These are phyloP conservation scores for Buxus sempervirens DNA, from an alignment of 164 flowering plant species.

Conservation along the genomic window DNA sequence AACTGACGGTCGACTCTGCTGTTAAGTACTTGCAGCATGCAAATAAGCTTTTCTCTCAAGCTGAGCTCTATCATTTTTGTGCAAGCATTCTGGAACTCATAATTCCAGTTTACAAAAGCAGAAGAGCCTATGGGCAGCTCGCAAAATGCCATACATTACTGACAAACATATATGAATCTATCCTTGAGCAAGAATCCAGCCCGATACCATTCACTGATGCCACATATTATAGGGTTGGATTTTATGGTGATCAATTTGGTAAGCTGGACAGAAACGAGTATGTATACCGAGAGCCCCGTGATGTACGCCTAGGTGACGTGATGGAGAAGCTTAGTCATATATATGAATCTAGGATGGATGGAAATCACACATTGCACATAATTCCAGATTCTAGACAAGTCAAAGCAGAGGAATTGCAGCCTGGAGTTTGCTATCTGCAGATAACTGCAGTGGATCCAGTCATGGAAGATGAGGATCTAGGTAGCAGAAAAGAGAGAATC, in stretches of 20 bases:
- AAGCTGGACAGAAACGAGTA: slow-evolving; percentile 81
- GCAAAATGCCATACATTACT: slow-evolving; percentile 91
- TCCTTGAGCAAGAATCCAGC: slow-evolving; percentile 95
- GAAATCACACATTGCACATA: slow-evolving; percentile 75
- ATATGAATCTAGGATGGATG: slow-evolving; percentile 87
- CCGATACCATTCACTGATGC: slow-evolving; percentile 98
- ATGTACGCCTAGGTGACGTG: slow-evolving; percentile 95
- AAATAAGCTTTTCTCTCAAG: slow-evolving; percentile 94
- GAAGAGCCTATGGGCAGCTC: slow-evolving; percentile 92
- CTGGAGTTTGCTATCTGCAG: slow-evolving; percentile 90
- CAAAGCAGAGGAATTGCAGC: slow-evolving; percentile 90
- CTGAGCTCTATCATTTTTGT: slow-evolving; percentile 94
- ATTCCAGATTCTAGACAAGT: slow-evolving; percentile 99
- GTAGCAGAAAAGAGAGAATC: slow-evolving; percentile 94
- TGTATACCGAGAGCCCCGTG: slow-evolving; percentile 93
- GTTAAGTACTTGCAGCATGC: slow-evolving; percentile 97
- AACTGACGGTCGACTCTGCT: slow-evolving; percentile 97
- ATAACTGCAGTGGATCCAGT: slow-evolving; percentile 98
- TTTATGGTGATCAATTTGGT: slow-evolving; percentile 87
- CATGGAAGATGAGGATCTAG: slow-evolving; percentile 97
- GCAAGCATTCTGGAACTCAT: slow-evolving; percentile 94
- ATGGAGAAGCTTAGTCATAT: slow-evolving; percentile 98
- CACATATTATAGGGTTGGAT: slow-evolving; percentile 92
- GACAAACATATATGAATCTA: slow-evolving; percentile 93
- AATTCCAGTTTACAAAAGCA: slow-evolving; percentile 93